Conservation (phyloP, 2,329 filamentous ascomycete species). For the Boeremia lycopersici region DNA sequence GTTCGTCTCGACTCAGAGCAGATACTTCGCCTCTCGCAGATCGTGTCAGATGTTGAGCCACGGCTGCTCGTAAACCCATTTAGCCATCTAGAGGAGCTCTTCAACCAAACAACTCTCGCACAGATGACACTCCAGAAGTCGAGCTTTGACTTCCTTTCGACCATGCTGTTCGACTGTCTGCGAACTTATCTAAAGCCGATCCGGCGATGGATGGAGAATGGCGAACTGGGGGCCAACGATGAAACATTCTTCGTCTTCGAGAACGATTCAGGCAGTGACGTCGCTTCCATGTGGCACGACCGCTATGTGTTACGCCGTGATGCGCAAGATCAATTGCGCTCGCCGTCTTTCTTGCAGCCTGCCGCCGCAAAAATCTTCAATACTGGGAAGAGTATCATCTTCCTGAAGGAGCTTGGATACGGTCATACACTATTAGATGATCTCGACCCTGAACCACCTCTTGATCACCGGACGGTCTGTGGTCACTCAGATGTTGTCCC, state of each 20-base stretch:
- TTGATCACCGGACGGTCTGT: slow-evolving; percentile 66
- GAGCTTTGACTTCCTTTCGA: slow-evolving; percentile 67
- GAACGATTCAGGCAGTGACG: slow-evolving; percentile 60
- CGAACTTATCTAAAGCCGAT: slow-evolving; percentile 82
- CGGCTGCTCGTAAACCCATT: slow-evolving; percentile 59
- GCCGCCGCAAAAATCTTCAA: slow-evolving; percentile 77
- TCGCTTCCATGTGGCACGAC: slow-evolving; percentile 75
- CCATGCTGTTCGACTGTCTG: slow-evolving; percentile 80
- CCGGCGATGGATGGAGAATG: slow-evolving; percentile 81
- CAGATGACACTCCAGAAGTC: slow-evolving; percentile 71
- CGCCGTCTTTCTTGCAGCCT: slow-evolving; percentile 75
- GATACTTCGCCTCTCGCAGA: slow-evolving; percentile 64
- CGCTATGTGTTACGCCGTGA: slow-evolving; percentile 72
- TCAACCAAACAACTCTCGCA: slow-evolving; percentile 69
- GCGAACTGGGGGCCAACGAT: slow-evolving; percentile 69
- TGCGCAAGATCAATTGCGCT: slow-evolving; percentile 65
- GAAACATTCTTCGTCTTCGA: slow-evolving; percentile 78
- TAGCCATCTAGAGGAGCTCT: slow-evolving; percentile 78
- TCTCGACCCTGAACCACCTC: slow-evolving; percentile 31
- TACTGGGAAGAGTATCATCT: slow-evolving; percentile 84
- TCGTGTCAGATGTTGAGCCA: slow-evolving; percentile 64
- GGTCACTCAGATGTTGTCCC: slow-evolving; percentile 48
- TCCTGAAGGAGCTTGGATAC: slow-evolving; percentile 74
- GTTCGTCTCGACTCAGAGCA: slow-evolving; percentile 61
- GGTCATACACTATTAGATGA: slow-evolving; percentile 42